phyloP scores from a whole-genome alignment of 139 green algal species.

The Micractinium conductrix region DNA sequence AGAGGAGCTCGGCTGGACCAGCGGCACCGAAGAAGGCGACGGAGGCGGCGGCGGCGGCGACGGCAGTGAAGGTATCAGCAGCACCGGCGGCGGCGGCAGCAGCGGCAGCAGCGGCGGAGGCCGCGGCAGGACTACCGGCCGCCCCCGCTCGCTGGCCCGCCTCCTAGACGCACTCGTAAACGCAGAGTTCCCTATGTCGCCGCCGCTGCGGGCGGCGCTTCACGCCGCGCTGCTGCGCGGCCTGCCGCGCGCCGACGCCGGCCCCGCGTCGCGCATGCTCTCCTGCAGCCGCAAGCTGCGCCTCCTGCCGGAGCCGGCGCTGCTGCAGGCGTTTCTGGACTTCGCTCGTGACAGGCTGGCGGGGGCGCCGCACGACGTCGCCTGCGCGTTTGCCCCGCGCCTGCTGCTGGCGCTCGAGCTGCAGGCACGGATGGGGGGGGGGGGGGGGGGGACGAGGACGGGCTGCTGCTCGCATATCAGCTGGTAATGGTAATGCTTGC shows the following conservation, averaged over 20 bases:
- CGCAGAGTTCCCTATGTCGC: neutral
- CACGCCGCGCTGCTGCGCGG: neutral
- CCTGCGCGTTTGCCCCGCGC: neutral
- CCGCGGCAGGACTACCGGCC: no score
- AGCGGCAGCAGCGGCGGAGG: neutral
- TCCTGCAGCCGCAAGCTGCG: neutral
- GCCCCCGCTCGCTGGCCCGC: no score
- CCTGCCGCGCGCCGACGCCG: neutral
- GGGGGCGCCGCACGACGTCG: neutral
- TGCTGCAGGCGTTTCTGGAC: neutral
- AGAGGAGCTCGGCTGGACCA: neutral
- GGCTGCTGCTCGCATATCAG: no score
- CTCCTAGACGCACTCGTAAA: no score
- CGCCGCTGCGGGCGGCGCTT: neutral
- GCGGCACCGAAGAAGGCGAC: no score
- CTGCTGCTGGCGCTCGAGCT: neutral
- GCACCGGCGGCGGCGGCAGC: neutral
- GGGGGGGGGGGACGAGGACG: neutral
- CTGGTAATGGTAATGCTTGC: no score
- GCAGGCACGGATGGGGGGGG: neutral
- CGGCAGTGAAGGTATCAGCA: neutral
- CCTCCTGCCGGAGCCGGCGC: neutral
- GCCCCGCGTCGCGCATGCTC: neutral
- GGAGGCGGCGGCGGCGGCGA: neutral
- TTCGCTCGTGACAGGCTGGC: neutral